Base-by-base conservation (phyloP, 257 asterid species). In the Agastache rugosa region DNA sequence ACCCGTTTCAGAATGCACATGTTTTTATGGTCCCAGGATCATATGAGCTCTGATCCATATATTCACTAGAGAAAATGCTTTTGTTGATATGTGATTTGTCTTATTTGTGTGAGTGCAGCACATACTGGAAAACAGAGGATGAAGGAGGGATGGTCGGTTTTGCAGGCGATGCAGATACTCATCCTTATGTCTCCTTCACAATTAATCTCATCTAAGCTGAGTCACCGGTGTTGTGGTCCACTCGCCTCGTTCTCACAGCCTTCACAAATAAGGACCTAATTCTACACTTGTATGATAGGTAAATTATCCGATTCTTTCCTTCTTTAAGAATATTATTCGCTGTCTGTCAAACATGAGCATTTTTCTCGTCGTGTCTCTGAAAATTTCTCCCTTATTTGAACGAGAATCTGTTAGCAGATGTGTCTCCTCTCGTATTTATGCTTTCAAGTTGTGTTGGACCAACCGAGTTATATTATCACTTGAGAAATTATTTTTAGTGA, bases 111-210 rank as follows among this genome's bases (percentile, higher is more conserved):
- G 66, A 81, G 71, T 77, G 74, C 93, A 92, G 97, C 88, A 51
- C 87, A 63, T 88, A 69, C 89, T 92, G 97, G 97, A 92, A 88
- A 85, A 67, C 85, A 66, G 97, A 92, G 72, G 96, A 92, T 1
- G 98, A 90, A 68, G 91, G 87, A 72, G 92, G 95, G 75, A 63
- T 85, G 81, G 85, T 81, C 22, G 89, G 88, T 72, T 80, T 90
- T 59, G 96, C 85, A 73, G 90, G 90, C 8, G 97, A 93, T 22
- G 82, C 88, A 1, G 98, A 85, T 45, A 75, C 89, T 65, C 88
- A 93, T 82, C 96, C 97, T 70, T 90, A 90, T 8, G 97, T 93
- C 86, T 89, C 93, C 74, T 90, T 93, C 88, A 90, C 98, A 77
- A 79, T 92, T 77, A 90, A 93, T 86, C 96, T 93, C 72, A 74